These are phyloP conservation scores for Coemansia sp. DNA, from an alignment of 192 early-diverging fungal species.

Conservation along the genomic window DNA sequence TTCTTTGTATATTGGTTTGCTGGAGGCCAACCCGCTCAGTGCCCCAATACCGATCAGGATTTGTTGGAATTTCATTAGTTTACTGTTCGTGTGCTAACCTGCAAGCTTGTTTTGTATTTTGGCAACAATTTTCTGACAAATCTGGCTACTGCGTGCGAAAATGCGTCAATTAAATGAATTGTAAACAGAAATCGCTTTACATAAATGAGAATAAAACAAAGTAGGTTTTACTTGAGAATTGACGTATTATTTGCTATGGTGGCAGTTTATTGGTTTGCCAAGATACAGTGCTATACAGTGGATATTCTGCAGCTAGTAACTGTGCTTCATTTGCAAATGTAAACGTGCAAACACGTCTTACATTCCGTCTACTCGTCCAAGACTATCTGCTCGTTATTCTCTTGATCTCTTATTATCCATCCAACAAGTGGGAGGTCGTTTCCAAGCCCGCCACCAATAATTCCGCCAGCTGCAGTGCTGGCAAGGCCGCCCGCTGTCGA, in stretches of 20 bases:
- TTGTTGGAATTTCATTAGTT: conserved; percentile 9
- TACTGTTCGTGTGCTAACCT: background rate
- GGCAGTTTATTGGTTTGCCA: background rate
- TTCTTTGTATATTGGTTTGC: conserved; percentile 34
- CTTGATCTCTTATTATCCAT: conserved; percentile 39
- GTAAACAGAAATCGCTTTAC: background rate
- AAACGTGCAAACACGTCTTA: background rate
- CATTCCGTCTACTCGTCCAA: background rate
- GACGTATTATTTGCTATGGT: background rate
- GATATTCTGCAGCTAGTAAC: background rate
- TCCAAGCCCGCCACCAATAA: conserved; percentile 33
- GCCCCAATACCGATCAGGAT: conserved; percentile 6
- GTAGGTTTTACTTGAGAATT: too few relatives aligned
- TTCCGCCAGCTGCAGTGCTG: conserved; percentile 23
- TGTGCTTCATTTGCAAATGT: conserved; percentile 2
- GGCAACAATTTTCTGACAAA: background rate
- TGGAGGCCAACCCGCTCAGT: background rate
- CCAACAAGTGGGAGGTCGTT: conserved; percentile 41
- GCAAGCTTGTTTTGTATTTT: background rate
- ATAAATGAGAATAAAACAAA: background rate
- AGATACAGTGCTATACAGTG: background rate
- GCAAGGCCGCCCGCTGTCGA: conserved; percentile 33
- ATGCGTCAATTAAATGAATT: conserved; percentile 5
- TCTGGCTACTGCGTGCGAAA: conserved; percentile 4
- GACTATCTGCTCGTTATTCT: background rate